Percentiles rank a stretch among this genome's conserved stretches.
Conservation (phyloP, 192 early-diverging fungal species). For the Backusella luteola region DNA sequence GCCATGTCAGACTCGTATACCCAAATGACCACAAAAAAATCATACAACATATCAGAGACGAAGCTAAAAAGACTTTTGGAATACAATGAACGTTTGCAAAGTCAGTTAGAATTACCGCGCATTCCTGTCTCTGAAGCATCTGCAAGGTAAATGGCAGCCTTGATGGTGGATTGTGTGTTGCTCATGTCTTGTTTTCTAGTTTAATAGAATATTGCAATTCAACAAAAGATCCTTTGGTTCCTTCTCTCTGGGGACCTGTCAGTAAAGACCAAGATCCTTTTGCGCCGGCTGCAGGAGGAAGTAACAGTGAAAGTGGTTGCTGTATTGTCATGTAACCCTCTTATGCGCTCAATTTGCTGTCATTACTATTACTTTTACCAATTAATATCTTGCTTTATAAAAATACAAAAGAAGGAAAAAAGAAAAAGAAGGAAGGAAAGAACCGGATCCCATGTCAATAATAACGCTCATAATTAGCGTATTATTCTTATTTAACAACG, state of each 20-base stretch:
- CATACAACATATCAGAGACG: conserved; percentile 45
- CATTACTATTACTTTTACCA: background rate
- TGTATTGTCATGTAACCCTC: conserved; percentile 30
- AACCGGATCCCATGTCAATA: background rate
- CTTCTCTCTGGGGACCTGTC: conserved; percentile 42
- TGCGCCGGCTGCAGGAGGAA: conserved; percentile 24
- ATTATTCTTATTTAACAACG: background rate
- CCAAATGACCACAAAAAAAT: conserved; percentile 13
- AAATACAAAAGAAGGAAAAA: background rate
- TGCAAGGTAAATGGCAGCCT: background rate
- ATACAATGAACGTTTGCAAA: conserved; percentile 60
- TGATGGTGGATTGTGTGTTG: background rate
- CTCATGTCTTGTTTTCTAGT: conserved; percentile 3
- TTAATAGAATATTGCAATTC: conserved; percentile 38
- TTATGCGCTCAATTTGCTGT: background rate
- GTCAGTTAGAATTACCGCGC: conserved; percentile 64
- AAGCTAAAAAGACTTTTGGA: conserved; percentile 63
- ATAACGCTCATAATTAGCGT: background rate
- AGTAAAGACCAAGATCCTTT: conserved; percentile 44
- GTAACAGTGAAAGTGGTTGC: conserved; percentile 24
- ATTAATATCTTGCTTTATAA: background rate
- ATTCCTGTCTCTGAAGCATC: conserved; percentile 66
- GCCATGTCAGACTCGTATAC: background rate
- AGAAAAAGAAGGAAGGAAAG: background rate
- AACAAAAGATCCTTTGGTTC: conserved; percentile 40